Base-by-base conservation (phyloP, 2,329 filamentous ascomycete genomes). In the Fusarium stilboides region DNA sequence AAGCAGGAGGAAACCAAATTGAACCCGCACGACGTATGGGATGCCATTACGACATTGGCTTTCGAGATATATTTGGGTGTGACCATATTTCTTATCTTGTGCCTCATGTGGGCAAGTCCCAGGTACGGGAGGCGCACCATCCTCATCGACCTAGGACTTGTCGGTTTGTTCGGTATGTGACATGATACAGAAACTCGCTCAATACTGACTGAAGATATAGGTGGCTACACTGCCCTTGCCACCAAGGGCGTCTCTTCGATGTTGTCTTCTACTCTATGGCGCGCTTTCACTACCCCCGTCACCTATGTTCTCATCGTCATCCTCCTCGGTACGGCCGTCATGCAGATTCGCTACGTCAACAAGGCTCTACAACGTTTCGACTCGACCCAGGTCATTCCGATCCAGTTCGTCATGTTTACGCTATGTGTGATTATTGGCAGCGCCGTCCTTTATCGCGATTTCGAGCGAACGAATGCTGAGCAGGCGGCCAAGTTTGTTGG, bases 261-360 rank as follows among this genome's bases (percentile, higher is more conserved):
- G 82, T 86, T 99, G 20, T 98, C 96, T 1, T 94, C 94, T 51
- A 97, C 92, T 1, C 87, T 98, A 20, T 93, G 94, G 86, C 89
- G 92, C 73, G 93, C 93, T 17, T 93, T 99, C 68, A 91, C 94
- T 1, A 98, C 95, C 36, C 94, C 95, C 0, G 91, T 99, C 64
- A 97, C 94, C 20, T 99, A 98, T 77, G 87, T 90, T 2, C 87
- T 99, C n/a, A 79, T 96, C 10, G 83, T 92, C 51, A 86, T 98
- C 49, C 86, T 99, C 26, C 85, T 96, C 19, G 87, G 84, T 45
- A 98, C 95, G 2, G 96, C 96, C 8, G 84, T 99, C 62, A 94
- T 98, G 92, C 96, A 99, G 81, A 95, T 99, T 73, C 95, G 94
- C 77, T 99, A 98, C 77, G 88, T 99, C 77, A 99, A 98, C 82